These are phyloP conservation scores for Calonectria leucothoes DNA, from an alignment of 2,329 filamentous ascomycete genomes.

Conservation along the genomic window DNA sequence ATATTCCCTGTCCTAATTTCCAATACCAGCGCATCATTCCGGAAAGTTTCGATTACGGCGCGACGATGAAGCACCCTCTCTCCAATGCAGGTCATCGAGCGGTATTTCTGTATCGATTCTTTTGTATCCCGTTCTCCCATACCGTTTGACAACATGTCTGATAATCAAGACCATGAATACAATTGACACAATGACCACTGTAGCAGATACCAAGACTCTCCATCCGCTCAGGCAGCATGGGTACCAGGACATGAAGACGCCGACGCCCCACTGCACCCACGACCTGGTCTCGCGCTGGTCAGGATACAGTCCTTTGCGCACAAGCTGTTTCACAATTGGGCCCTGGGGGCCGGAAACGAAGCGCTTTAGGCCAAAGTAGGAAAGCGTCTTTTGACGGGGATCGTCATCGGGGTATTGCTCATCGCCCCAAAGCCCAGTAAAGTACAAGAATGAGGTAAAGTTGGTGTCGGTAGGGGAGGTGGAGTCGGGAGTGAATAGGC, in stretches of 20 bases:
- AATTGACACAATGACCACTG: slow-evolving; percentile 22
- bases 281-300: slow-evolving; percentile 33
- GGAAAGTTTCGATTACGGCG: not conserved
- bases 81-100: not conserved
- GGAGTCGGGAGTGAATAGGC: slow-evolving; percentile 20
- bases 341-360: slow-evolving; percentile 47
- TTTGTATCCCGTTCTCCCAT: not conserved
- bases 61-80: not conserved
- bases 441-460: slow-evolving; percentile 48
- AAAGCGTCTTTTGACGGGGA: slow-evolving; percentile 44
- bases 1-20: too few species aligned
- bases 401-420: slow-evolving; percentile 43
- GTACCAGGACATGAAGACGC: slow-evolving; percentile 44
- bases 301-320: slow-evolving; percentile 46
- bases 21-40: not conserved
- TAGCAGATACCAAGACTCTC: slow-evolving; percentile 44
- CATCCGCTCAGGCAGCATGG: slow-evolving; percentile 49
- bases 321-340: slow-evolving; percentile 45
- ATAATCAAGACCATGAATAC: slow-evolving; percentile 16
- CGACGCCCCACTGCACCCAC: slow-evolving; percentile 45
- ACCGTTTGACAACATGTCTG: not conserved
- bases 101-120: not conserved
- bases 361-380: slow-evolving; percentile 47
- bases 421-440: slow-evolving; percentile 48
- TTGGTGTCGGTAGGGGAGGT: slow-evolving; percentile 31